phyloP scores from a whole-genome alignment of 164 flowering plant species.

The Stephania japonica region DNA sequence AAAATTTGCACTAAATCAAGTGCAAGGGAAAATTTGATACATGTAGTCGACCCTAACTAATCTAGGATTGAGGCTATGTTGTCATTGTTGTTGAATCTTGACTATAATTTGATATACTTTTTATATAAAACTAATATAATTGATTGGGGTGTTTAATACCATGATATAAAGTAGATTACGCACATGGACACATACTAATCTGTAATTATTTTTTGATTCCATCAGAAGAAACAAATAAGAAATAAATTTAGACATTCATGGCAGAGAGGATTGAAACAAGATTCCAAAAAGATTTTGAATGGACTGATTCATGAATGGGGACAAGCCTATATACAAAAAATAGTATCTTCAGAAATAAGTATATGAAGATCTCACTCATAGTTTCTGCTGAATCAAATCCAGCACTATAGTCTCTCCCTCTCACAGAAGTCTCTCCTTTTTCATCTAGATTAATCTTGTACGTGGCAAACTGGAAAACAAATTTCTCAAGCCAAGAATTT shows the following conservation, averaged over 20 bases:
- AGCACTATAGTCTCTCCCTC: neutral
- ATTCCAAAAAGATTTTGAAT: neutral
- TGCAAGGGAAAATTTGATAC: too few relatives aligned
- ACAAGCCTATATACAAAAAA: neutral
- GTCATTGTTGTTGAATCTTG: too few relatives aligned
- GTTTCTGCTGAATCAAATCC: neutral
- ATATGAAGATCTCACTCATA: neutral
- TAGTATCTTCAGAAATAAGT: conserved; percentile 1
- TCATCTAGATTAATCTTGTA: too few relatives aligned
- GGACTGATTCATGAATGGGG: conserved; percentile 1
- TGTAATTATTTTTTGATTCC: neutral
- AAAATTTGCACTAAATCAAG: too few relatives aligned
- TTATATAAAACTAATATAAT: too few relatives aligned
- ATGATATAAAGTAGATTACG: too few relatives aligned
- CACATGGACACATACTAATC: too few relatives aligned
- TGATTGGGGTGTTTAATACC: too few relatives aligned
- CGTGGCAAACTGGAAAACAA: neutral
- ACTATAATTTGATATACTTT: too few relatives aligned
- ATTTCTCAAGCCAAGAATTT: neutral
- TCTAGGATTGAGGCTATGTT: too few relatives aligned
- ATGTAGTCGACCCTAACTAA: too few relatives aligned
- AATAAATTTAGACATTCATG: neutral
- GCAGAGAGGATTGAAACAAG: neutral
- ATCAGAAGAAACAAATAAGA: neutral
- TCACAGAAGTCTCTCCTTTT: neutral